Evolutionary conservation across 164 flowering plant species (phyloP).

Genomic region (Dillenia turbinata): DNA sequence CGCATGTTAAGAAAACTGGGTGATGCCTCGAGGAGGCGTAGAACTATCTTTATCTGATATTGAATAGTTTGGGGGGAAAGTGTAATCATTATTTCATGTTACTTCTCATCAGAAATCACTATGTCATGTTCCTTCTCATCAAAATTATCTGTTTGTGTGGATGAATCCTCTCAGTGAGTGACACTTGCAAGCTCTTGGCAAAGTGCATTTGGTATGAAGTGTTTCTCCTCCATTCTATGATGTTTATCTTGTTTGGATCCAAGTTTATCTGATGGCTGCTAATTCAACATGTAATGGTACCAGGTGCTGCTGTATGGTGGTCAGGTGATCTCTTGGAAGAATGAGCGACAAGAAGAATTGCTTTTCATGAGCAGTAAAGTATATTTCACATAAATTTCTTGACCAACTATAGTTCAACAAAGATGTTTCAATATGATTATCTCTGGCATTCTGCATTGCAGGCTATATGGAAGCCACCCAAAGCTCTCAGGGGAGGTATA

Average conservation of each 20-base stretch:
- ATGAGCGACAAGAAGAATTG: constrained; percentile 68
- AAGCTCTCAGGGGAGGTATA: constrained; percentile 81
- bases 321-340: constrained; percentile 88
- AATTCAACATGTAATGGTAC: constrained; percentile 5
- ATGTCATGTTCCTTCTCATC: background rate
- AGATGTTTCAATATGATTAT: constrained; percentile 2
- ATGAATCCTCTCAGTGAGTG: background rate
- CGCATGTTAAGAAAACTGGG: no score
- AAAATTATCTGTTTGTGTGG: background rate
- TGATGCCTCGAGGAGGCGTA: no score
- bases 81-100: no score
- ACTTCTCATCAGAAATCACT: background rate
- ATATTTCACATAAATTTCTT: background rate
- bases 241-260: background rate
- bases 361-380: constrained; percentile 76
- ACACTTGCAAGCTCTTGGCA: no score
- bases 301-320: constrained; percentile 81
- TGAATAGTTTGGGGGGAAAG: no score
- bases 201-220: no score
- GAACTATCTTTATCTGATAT: no score
- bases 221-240: background rate
- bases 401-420: background rate
- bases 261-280: background rate
- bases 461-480: constrained; percentile 66
- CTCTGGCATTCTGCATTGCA: constrained; percentile 19